Percentiles rank a stretch among this genome's conserved stretches.
Conservation (phyloP, 306 rosid genomes). For the Rosa rugosa region DNA sequence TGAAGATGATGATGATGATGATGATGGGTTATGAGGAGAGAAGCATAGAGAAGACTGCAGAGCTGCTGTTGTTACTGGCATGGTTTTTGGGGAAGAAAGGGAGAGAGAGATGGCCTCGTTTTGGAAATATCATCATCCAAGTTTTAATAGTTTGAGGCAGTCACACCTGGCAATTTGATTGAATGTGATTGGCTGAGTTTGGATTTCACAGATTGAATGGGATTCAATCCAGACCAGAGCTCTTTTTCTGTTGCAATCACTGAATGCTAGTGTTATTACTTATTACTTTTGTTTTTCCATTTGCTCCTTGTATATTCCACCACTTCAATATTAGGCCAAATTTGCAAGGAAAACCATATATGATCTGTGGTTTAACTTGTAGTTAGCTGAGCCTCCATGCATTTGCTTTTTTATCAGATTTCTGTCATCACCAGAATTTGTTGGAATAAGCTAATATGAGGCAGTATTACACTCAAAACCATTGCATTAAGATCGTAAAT, state of each 20-base stretch:
- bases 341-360: neutral
- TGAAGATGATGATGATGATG: constrained; percentile 20
- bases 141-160: neutral
- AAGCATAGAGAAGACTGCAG: constrained; percentile 56
- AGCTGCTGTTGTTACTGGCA: constrained; percentile 43
- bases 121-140: constrained; percentile 12
- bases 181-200: constrained; percentile 38
- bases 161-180: constrained; percentile 29
- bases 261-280: neutral
- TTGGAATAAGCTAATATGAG: neutral
- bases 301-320: neutral
- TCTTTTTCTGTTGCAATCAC: neutral
- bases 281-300: neutral
- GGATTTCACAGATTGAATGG: constrained; percentile 36
- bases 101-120: neutral
- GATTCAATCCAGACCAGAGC: constrained; percentile 21
- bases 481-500: neutral
- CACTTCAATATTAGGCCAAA: neutral
- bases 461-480: neutral
- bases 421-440: neutral
- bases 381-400: neutral
- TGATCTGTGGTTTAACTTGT: neutral
- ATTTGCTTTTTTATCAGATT: neutral
- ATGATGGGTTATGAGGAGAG: constrained; percentile 45
- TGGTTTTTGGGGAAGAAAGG: constrained; percentile 22